A percentile compares a stretch with the other conserved stretches of the same genome.
phyloP scores from a whole-genome alignment of 345 rosid genomes.

The Lepidium sativum region DNA sequence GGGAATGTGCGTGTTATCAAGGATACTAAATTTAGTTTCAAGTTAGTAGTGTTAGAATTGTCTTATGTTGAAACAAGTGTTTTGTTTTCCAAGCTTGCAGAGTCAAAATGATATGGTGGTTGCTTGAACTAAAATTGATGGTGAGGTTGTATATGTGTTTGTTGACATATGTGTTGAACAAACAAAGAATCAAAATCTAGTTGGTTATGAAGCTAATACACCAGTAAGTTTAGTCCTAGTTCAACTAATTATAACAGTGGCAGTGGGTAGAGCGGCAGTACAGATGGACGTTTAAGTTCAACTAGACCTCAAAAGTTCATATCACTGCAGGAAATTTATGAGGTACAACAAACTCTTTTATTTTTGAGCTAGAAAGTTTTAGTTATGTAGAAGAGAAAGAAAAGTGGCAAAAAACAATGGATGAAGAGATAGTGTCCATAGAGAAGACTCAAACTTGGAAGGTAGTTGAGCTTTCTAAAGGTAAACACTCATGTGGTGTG shows the following conservation, averaged over 20 bases:
- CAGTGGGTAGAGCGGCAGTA: not conserved
- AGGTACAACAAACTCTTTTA: not conserved
- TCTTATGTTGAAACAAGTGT: no score
- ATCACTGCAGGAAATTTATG: not conserved
- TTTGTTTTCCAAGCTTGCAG: no score
- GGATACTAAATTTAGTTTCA: no score
- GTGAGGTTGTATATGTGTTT: not conserved
- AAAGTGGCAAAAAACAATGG: slow-evolving; percentile 1
- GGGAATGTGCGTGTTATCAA: no score
- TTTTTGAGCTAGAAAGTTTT: not conserved
- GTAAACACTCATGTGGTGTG: not conserved
- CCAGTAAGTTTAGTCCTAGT: not conserved
- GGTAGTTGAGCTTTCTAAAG: not conserved
- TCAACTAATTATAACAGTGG: not conserved
- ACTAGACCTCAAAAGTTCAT: not conserved
- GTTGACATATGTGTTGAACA: not conserved
- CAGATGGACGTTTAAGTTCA: not conserved
- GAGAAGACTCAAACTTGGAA: slow-evolving; percentile 1
- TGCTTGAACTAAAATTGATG: no score
- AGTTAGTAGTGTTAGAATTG: no score
- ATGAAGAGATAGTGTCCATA: not conserved
- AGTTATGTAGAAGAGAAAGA: not conserved
- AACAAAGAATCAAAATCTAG: not conserved
- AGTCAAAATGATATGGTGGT: no score
- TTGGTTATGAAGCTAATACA: not conserved